Conservation (phyloP, 1,139 yeast genomes). For the Chernovozyma aurita region DNA sequence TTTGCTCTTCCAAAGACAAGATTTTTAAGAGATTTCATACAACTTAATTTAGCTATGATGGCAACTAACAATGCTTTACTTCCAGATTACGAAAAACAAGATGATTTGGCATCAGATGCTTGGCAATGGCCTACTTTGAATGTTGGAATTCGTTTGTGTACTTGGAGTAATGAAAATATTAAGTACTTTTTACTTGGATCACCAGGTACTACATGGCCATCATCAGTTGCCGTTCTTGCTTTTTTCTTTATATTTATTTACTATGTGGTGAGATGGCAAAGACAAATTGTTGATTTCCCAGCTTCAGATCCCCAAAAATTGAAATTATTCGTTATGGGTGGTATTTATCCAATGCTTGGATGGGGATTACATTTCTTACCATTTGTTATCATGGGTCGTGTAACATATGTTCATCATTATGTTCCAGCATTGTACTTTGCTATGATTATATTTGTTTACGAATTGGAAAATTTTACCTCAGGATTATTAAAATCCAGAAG, state of each 20-base stretch:
- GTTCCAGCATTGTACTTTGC: slow-evolving; percentile 96
- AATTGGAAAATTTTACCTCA: slow-evolving; percentile 60
- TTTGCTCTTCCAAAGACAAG: slow-evolving; percentile 78
- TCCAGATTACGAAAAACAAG: slow-evolving; percentile 89
- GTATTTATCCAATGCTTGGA: slow-evolving; percentile 83
- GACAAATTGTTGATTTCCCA: slow-evolving; percentile 75
- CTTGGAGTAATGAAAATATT: slow-evolving; percentile 79
- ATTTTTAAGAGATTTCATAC: slow-evolving; percentile 85
- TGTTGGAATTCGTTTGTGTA: slow-evolving; percentile 91
- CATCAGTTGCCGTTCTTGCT: slow-evolving; percentile 61
- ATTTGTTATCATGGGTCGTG: slow-evolving; percentile 92
- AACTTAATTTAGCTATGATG: slow-evolving; percentile 96
- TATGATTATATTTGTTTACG: slow-evolving; percentile 72
- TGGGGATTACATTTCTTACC: slow-evolving; percentile 95
- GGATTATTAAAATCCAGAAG: slow-evolving; percentile 32
- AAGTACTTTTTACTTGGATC: slow-evolving; percentile 91
- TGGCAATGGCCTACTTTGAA: slow-evolving; percentile 99
- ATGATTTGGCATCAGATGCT: slow-evolving; percentile 83
- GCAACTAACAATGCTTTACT: slow-evolving; percentile 95
- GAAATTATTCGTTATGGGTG: slow-evolving; percentile 60
- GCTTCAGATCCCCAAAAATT: slow-evolving; percentile 24
- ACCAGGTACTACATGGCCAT: slow-evolving; percentile 93
- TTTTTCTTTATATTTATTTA: slow-evolving; percentile 55
- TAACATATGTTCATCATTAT: slow-evolving; percentile 95
- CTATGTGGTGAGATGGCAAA: slow-evolving; percentile 85